Evolutionary conservation across 305 asterid species (phyloP), one percentile per base, ranked within the genome.

Genomic region (Andrographis paniculata): DNA sequence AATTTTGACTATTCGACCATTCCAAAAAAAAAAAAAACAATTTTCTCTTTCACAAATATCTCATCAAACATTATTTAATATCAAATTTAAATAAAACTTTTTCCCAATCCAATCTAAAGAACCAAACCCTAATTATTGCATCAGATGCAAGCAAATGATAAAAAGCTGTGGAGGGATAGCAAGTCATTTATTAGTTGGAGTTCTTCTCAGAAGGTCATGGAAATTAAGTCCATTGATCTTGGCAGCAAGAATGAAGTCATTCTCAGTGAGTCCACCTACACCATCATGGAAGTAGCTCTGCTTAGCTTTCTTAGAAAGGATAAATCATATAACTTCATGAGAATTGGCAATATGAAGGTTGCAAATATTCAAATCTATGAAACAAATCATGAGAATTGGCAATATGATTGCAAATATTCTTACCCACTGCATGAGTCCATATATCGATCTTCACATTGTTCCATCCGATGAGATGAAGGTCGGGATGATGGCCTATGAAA

Each of bases 401-500:
- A 24, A 24, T 24, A 10, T 31, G 30, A 3, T 4, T 10, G 14
- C 38, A 33, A 33, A 11, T 13, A 6, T 56, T 31, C 87, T 63
- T 73, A 88, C 97, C 94, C 52, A 74, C 85, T 47, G 84, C 83
- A 54, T 89, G 95, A 4, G 97, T 84, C 92, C 93, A 84, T 37
- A 88, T 75, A 42, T 84, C 97, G 56, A 84, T 73, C 75, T 71
- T 72, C 64, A 85, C 70, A 9, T 78, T 85, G 78, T 89, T 84
- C 97, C 97, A 89, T 63, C 84, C 94, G 49, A 76, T 78, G 41
- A 89, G 95, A 80, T 89, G 97, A 59, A 89, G 86, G 78, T 89
- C 94, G 0, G 95, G 97, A 73, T 89, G 95, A 61, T 89, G 94
- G 50, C 95, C 97, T 79, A 49, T 36, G 45, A 33, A 49, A 41